Conservation (phyloP, 805 yeast species). For the Saturnispora kantuleensis region DNA sequence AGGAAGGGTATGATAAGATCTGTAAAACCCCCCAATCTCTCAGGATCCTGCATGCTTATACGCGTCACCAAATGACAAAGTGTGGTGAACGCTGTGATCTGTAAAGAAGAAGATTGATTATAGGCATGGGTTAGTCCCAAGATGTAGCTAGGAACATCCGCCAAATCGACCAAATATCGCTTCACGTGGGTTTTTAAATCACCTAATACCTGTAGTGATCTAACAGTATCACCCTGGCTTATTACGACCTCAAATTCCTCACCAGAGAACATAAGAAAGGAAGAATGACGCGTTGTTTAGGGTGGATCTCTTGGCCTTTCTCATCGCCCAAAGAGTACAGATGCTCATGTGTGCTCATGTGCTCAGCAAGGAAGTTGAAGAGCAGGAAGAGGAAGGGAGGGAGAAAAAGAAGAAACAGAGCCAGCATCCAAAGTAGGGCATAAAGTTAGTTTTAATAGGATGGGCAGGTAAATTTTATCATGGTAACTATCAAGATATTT, state of each 20-base stretch:
- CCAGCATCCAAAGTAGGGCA: too few relatives aligned
- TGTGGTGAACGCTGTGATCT: slow-evolving; percentile 40
- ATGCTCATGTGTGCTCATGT: background rate
- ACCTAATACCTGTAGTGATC: slow-evolving; percentile 2
- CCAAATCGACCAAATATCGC: slow-evolving; percentile 41
- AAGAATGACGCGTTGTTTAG: too few relatives aligned
- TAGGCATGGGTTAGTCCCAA: slow-evolving; percentile 39
- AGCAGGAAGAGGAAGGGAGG: too few relatives aligned
- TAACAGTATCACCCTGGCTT: background rate
- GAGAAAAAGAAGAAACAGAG: too few relatives aligned
- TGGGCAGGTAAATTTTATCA: too few relatives aligned
- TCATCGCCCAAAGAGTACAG: background rate
- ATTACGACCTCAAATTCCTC: slow-evolving; percentile 5
- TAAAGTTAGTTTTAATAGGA: too few relatives aligned
- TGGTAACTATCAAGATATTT: too few relatives aligned
- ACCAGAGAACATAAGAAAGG: slow-evolving; percentile 3
- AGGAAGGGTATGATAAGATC: slow-evolving; percentile 41
- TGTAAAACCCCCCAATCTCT: slow-evolving; percentile 33
- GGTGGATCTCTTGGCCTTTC: too few relatives aligned
- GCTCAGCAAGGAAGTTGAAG: background rate
- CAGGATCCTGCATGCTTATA: slow-evolving; percentile 46
- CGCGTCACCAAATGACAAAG: slow-evolving; percentile 49
- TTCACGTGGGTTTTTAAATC: slow-evolving; percentile 29
- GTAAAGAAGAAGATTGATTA: slow-evolving; percentile 27
- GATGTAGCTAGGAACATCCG: slow-evolving; percentile 39